phyloP scores from a whole-genome alignment of 1,284 basidiomycete species.

The Tilletia walkeri region DNA sequence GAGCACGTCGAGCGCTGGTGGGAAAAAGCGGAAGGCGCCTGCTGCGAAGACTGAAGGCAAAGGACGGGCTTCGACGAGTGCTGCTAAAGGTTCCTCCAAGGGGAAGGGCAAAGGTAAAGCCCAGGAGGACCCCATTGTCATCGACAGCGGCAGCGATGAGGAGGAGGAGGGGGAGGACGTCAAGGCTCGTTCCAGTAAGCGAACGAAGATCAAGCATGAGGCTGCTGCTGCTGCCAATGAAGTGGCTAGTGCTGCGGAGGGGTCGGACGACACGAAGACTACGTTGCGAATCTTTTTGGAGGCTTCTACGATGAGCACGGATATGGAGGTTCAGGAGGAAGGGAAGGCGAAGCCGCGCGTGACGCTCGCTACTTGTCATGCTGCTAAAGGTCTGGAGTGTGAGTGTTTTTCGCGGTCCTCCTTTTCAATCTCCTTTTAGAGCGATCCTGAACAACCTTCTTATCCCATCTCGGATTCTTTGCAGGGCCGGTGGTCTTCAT shows the following conservation, averaged over 20 bases:
- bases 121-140: background rate
- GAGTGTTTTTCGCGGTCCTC: background rate
- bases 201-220: background rate
- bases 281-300: constrained; percentile 73
- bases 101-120: constrained; percentile 2
- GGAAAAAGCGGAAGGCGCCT: background rate
- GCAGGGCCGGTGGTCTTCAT: constrained; percentile 72
- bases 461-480: background rate
- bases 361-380: constrained; percentile 81
- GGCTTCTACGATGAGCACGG: constrained; percentile 79
- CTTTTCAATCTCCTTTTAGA: background rate
- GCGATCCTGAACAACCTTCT: too few species aligned
- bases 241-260: background rate
- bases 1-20: background rate
- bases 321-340: constrained; percentile 62
- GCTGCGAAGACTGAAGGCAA: background rate
- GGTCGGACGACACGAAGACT: background rate
- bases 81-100: background rate
- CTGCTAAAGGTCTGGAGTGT: constrained; percentile 87
- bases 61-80: background rate
- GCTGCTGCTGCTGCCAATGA: constrained; percentile 23
- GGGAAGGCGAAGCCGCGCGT: constrained; percentile 59
- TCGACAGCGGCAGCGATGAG: background rate
- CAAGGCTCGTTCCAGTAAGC: background rate
- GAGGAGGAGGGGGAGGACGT: background rate